Evolutionary conservation across 345 rosid species (phyloP).

Genomic region (Pistacia vera): DNA sequence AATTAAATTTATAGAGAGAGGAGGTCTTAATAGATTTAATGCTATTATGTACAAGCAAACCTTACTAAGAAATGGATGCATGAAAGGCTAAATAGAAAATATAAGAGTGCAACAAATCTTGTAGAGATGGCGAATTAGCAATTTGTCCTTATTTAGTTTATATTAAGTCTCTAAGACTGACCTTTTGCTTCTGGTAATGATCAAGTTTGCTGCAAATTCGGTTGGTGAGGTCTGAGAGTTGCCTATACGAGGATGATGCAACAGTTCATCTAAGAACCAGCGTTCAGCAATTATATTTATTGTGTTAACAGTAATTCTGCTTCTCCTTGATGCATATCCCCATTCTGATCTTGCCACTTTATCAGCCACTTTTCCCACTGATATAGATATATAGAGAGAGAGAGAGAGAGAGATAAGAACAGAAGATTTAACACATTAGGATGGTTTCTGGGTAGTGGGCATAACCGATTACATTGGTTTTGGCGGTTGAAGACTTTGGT

Average conservation of each 20-base stretch:
- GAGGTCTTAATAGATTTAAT: too few relatives aligned
- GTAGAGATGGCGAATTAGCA: neutral
- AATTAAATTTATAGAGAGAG: too few relatives aligned
- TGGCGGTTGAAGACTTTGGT: too few relatives aligned
- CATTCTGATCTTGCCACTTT: slow-evolving; percentile 54
- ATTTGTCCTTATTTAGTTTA: neutral
- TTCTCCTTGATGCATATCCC: slow-evolving; percentile 47
- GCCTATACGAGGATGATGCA: slow-evolving; percentile 45
- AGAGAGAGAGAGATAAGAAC: too few relatives aligned
- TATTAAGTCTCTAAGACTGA: slow-evolving; percentile 26
- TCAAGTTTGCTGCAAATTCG: slow-evolving; percentile 36
- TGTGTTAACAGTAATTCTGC: slow-evolving; percentile 70
- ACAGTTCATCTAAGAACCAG: slow-evolving; percentile 28
- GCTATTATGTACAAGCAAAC: too few relatives aligned
- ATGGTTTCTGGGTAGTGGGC: too few relatives aligned
- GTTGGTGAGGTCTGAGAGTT: slow-evolving; percentile 49
- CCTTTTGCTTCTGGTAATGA: slow-evolving; percentile 44
- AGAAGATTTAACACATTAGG: too few relatives aligned
- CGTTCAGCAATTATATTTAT: slow-evolving; percentile 44
- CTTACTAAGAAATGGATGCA: too few relatives aligned
- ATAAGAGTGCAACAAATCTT: too few relatives aligned
- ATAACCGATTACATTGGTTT: too few relatives aligned
- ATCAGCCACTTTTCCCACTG: slow-evolving; percentile 88
- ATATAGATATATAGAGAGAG: neutral
- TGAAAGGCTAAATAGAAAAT: too few relatives aligned